phyloP scores from a whole-genome alignment of 192 early-diverging fungal species.

The Rhizoclosmatium globosum region DNA sequence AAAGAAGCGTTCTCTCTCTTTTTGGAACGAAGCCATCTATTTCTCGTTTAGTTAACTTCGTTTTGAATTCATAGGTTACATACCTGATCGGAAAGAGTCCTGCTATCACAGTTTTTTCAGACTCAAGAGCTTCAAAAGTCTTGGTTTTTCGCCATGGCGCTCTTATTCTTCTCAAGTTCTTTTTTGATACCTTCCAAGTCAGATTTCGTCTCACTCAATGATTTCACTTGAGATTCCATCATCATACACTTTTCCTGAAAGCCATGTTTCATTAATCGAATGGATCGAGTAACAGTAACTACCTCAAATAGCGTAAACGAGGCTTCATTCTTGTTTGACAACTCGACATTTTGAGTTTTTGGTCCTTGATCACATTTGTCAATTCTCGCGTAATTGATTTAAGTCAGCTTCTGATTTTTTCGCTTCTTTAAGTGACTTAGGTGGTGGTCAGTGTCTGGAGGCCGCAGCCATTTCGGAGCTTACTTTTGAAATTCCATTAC shows the following conservation, averaged over 20 bases:
- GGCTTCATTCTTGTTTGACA: conserved; percentile 36
- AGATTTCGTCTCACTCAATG: conserved; percentile 37
- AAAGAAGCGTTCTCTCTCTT: not conserved
- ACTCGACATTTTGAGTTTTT: conserved; percentile 47
- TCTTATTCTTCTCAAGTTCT: conserved; percentile 14
- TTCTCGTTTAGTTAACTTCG: not conserved
- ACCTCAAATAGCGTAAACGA: conserved; percentile 49
- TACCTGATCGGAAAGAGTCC: not conserved
- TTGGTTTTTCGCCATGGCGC: not conserved
- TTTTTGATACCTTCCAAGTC: conserved; percentile 38
- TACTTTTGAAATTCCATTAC: conserved; percentile 32
- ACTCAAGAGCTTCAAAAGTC: not conserved
- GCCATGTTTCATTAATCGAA: not conserved
- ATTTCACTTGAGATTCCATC: conserved; percentile 24
- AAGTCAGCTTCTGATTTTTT: conserved; percentile 41
- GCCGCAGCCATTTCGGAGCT: not conserved
- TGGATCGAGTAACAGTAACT: not conserved
- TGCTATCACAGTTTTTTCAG: not conserved
- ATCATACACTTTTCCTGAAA: conserved; percentile 23
- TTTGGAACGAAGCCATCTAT: not conserved
- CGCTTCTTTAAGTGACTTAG: conserved; percentile 26
- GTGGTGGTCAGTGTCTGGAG: not conserved
- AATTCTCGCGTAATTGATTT: conserved; percentile 39
- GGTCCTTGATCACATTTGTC: conserved; percentile 49
- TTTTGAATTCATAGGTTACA: not conserved